Percentiles rank a stretch among this genome's conserved stretches.
Conservation (phyloP, 768 basidiomycete species). For the Harrya chromipes region DNA sequence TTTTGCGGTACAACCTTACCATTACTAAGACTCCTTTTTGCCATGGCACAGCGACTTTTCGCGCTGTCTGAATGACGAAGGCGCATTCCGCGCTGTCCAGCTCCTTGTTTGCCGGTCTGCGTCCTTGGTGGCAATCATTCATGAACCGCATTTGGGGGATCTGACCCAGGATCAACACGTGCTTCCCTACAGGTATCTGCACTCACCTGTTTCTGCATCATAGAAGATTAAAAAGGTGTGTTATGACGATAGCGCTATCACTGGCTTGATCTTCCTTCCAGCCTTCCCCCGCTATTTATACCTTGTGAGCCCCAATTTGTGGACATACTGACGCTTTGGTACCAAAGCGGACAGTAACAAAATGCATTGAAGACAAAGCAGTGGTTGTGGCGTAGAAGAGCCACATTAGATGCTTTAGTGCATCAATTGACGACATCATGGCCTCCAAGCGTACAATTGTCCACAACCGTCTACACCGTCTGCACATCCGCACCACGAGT, state of each 20-base stretch:
- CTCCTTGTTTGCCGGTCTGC: constrained; percentile 2
- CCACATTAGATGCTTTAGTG: constrained; percentile 17
- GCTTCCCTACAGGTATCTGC: constrained; percentile 14
- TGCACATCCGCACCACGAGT: constrained; percentile 21
- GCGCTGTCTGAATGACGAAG: constrained; percentile 25
- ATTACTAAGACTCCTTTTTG: constrained; percentile 22
- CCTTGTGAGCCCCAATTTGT: constrained; percentile 5
- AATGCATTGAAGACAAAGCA: constrained; percentile 20
- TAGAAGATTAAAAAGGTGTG: constrained; percentile 25
- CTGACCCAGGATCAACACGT: constrained; percentile 27
- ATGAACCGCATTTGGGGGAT: constrained; percentile 9
- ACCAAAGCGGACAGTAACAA: constrained; percentile 20
- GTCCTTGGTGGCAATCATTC: constrained; percentile 11
- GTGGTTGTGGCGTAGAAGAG: constrained; percentile 5
- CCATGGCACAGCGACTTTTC: constrained; percentile 15
- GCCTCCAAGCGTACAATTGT: constrained; percentile 19
- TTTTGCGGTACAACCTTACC: constrained; percentile 8
- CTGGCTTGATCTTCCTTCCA: constrained; percentile 9
- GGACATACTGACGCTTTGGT: constrained; percentile 4
- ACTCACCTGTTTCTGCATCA: constrained; percentile 21
- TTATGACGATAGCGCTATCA: constrained; percentile 15
- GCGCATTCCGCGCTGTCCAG: constrained; percentile 8
- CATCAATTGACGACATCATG: constrained; percentile 14
- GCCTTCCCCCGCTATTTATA: constrained; percentile 15
- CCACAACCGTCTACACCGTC: constrained; percentile 16